Evolutionary conservation across 176 grass and related monocot genomes (phyloP), one percentile per base, ranked within the genome.

Genomic region (Cymbopogon citratus): DNA sequence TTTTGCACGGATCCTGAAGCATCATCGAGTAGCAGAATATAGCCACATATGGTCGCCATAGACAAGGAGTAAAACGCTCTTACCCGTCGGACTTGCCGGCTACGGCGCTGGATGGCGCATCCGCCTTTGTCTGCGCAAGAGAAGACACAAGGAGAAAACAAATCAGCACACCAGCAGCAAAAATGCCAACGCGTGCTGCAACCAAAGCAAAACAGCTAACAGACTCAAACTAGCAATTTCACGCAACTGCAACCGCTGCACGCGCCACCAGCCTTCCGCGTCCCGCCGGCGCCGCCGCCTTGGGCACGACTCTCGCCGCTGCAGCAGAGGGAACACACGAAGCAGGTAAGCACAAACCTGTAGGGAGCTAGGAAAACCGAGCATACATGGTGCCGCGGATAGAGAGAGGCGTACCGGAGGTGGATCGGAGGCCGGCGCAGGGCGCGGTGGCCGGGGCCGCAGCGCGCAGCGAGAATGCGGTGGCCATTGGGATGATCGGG

Each of bases 401-500:
- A 45, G 2, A 71, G 23, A 26, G 2, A 31, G 0, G 19, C 21
- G 21, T 27, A 90, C 83, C 79, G 2, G 66, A 27, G 19, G 36
- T 51, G 38, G 73, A 86, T 60, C 69, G 71, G 73, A 7, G 5
- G 38, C 34, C 78, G 7, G 48, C 2, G 21, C 46, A 31, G 82
- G 44, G 78, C 14, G 66, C 36, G 78, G 87, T 36, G 35, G 46
- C 72, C 26, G 78, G 66, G 36, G 73, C 77, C 19, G 83, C 66
- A 31, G 69, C 79, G 16, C 85, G 88, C 16, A 90, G 79, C 56
- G 78, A 86, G 35, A 84, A 78, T 13, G 88, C 83, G 78, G 88
- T 69, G 3, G 83, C 46, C 88, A 90, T 90, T 78, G 78, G 73
- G 36, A 28, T 4, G 57, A 12, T 21, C 33, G 21, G 34, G 3